Base-by-base conservation (phyloP, 805 yeast species). In the Candida railenensis region DNA sequence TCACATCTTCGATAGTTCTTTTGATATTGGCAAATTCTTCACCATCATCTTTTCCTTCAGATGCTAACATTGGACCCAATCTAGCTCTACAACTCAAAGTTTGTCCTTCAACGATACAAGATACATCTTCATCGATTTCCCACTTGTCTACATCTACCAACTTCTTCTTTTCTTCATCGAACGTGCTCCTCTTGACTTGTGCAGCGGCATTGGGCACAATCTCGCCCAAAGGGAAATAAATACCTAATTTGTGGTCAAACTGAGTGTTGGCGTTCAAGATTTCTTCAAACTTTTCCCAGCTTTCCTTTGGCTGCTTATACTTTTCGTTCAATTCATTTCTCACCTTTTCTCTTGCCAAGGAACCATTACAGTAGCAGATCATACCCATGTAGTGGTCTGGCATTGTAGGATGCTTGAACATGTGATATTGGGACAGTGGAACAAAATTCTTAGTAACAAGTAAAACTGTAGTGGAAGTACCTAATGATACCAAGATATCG, bases 351-450 rank as follows among this genome's bases (percentile, higher is more conserved):
- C 97, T 73, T 0, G 97, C 96, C 42, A 90, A 68, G 0, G 96
- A 79, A 0, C 97, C 97, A 62, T 90, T 90, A 59, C 95, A 87
- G 63, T 90, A 90, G 62, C 97, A 90, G 45, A 91, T 80, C 97
- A 90, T 90, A 19, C 95, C 96, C 97, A 90, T 91, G 62, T 82
- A 90, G 33, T 85, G 82, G 33, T 74, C 75, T 0, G 80, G 78
- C 50, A 87, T 78, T 0, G 95, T 85, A 7, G 97, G 97, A 61
- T 91, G 97, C 51, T 81, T 81, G 69, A 90, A 90, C 53, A 89
- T 65, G 59, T 90, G 97, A 61, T 89, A 90, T 54, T 84, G 86
- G 4, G 89, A 81, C 1, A 91, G 85, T 1, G 97, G 90, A 16
- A 74, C 74, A 60, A 83, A 90, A 47, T 81, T 76, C 48, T 88